Evolutionary conservation across 257 asterid species (phyloP).

Genomic region (Rehmannia glutinosa): DNA sequence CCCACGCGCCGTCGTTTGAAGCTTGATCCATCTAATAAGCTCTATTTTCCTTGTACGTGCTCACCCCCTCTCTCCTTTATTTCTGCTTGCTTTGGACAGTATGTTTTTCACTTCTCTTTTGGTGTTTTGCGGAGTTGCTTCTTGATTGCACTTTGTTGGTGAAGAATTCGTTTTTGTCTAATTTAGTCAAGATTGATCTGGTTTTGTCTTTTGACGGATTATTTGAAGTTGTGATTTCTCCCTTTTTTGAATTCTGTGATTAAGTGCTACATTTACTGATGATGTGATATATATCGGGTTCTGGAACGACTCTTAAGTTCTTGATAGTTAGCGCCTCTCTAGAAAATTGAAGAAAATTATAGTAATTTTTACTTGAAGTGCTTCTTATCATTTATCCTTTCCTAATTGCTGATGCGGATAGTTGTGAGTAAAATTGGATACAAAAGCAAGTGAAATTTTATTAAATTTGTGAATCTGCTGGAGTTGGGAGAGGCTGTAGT

Average conservation of each 20-base stretch:
- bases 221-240: background rate
- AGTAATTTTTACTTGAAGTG: slow-evolving; percentile 13
- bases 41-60: slow-evolving; percentile 74
- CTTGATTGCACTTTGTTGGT: background rate
- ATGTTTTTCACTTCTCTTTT: background rate
- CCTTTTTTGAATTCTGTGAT: background rate
- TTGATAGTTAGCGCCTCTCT: background rate
- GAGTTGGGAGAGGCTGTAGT: slow-evolving; percentile 3
- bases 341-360: background rate
- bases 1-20: slow-evolving; percentile 89
- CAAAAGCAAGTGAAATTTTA: background rate
- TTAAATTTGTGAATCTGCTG: background rate
- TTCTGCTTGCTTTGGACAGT: background rate
- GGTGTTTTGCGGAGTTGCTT: slow-evolving; percentile 3
- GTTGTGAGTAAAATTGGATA: background rate
- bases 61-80: background rate
- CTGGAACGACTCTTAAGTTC: too few relatives aligned
- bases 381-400: background rate
- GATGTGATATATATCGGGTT: background rate
- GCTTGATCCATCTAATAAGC: slow-evolving; percentile 89
- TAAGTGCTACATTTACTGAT: background rate
- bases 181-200: slow-evolving; percentile 21
- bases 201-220: slow-evolving; percentile 1
- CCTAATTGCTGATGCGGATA: background rate
- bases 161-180: background rate